Base-by-base conservation (phyloP, 345 rosid genomes). In the Euphorbia lathyris region DNA sequence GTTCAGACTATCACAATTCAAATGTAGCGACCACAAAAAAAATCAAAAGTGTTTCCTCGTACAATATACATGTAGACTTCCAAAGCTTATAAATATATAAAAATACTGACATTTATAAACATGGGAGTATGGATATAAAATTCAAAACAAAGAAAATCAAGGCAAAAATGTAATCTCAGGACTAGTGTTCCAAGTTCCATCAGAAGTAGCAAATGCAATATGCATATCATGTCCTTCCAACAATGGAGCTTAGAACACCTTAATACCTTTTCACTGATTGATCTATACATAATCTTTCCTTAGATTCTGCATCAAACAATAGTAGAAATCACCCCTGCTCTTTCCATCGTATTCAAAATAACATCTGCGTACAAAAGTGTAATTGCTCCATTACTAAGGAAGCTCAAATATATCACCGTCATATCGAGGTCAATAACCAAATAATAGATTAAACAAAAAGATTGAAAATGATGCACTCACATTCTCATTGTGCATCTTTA, bases 401-500 rank as follows among this genome's bases (percentile, higher is more conserved):
- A 55, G 69, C 26, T 11, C 6, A 71, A 10, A 29, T 11, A 8
- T 40, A 27, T n/a, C n/a, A n/a, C n/a, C n/a, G n/a, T n/a, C n/a
- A n/a, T n/a, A n/a, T n/a, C n/a, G n/a, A n/a, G n/a, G n/a, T n/a
- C n/a, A n/a, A n/a, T n/a, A n/a, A n/a, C n/a, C n/a, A 36, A 27
- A 66, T 5, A 72, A 34, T 26, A 34, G 58, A 58, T 27, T 20
- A 3, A 14, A 32, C 38, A 34, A n/a, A n/a, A n/a, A n/a, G n/a
- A n/a, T n/a, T n/a, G n/a, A n/a, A n/a, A n/a, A n/a, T n/a, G 17
- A 57, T 25, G 1, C 66, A 72, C 83, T 81, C 77, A 72, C 85
- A 63, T 74, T 74, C 74, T 56, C 60, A 66, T 68, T 65, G 52
- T 63, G 47, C 72, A 32, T 71, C 74, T 43, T 34, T 14, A 22